Evolutionary conservation across 2,329 filamentous ascomycete genomes (phyloP).

Genomic region (Simplicillium aogashimaense): DNA sequence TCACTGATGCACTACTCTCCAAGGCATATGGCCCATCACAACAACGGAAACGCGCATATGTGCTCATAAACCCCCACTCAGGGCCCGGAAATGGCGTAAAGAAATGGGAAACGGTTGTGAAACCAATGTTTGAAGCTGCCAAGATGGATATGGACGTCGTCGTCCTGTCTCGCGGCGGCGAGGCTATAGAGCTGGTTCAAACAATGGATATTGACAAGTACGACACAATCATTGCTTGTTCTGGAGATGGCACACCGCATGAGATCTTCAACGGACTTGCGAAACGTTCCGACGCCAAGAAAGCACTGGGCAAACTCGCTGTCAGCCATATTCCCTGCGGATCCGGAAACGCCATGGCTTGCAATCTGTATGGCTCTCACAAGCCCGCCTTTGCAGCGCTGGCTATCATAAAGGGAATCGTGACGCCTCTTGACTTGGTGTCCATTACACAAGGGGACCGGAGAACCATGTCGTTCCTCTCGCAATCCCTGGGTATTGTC

Average conservation of each 20-base stretch:
- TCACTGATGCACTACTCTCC: conserved; percentile 60
- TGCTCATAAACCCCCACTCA: conserved; percentile 84
- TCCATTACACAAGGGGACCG: conserved; percentile 75
- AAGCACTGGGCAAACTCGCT: conserved; percentile 66
- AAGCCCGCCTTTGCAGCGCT: conserved; percentile 68
- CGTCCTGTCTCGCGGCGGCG: conserved; percentile 59
- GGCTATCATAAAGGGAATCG: conserved; percentile 75
- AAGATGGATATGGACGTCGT: conserved; percentile 67
- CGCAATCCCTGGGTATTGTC: conserved; percentile 80
- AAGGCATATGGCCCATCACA: conserved; percentile 62
- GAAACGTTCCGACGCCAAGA: conserved; percentile 61
- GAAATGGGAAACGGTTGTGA: conserved; percentile 64
- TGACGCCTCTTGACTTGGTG: conserved; percentile 75
- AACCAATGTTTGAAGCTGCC: conserved; percentile 76
- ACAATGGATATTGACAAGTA: conserved; percentile 68
- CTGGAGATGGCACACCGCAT: conserved; percentile 83
- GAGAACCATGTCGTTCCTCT: conserved; percentile 77
- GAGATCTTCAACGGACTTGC: conserved; percentile 93
- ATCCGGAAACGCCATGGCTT: conserved; percentile 87
- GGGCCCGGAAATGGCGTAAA: conserved; percentile 69
- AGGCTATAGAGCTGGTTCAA: conserved; percentile 69
- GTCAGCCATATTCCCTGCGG: conserved; percentile 86
- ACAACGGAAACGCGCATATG: conserved; percentile 67
- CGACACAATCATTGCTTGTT: conserved; percentile 82
- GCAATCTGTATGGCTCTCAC: conserved; percentile 78